Evolutionary conservation across 1,284 basidiomycete species (phyloP).

Genomic region (Austroboletus novae-zelandiae): DNA sequence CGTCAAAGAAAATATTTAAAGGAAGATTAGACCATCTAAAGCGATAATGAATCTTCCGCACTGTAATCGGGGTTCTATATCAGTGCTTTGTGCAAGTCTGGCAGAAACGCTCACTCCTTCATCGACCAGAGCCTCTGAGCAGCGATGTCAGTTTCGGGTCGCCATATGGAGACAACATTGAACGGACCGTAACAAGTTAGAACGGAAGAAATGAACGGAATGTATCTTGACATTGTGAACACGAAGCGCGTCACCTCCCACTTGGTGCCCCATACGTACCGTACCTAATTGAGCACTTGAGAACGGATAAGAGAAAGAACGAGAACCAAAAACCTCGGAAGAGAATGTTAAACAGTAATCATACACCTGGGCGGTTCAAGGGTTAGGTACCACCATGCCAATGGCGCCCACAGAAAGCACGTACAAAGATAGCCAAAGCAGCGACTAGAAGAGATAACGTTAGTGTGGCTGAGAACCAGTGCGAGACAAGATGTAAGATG

Average conservation of each 20-base stretch:
- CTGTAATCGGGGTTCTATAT: conserved; percentile 8
- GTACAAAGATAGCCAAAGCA: conserved; percentile 19
- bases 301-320: not conserved
- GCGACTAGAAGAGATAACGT: conserved; percentile 14
- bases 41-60: conserved; percentile 16
- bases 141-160: conserved; percentile 1
- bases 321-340: conserved; percentile 11
- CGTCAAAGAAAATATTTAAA: not conserved
- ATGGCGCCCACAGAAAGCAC: not conserved
- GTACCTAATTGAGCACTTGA: conserved; percentile 14
- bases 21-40: conserved; percentile 15
- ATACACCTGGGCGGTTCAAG: conserved; percentile 4
- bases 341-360: conserved; percentile 25
- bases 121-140: conserved; percentile 7
- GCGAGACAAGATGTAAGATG: not conserved
- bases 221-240: conserved; percentile 28
- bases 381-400: not conserved
- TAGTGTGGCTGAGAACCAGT: not conserved
- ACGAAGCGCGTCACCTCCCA: conserved; percentile 23
- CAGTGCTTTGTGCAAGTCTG: not conserved
- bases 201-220: conserved; percentile 15
- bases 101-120: conserved; percentile 6
- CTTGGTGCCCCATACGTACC: conserved; percentile 25
- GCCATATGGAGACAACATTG: not conserved
- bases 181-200: conserved; percentile 20